phyloP scores from a whole-genome alignment of 805 yeast species.

The Kluyveromyces lactis region DNA sequence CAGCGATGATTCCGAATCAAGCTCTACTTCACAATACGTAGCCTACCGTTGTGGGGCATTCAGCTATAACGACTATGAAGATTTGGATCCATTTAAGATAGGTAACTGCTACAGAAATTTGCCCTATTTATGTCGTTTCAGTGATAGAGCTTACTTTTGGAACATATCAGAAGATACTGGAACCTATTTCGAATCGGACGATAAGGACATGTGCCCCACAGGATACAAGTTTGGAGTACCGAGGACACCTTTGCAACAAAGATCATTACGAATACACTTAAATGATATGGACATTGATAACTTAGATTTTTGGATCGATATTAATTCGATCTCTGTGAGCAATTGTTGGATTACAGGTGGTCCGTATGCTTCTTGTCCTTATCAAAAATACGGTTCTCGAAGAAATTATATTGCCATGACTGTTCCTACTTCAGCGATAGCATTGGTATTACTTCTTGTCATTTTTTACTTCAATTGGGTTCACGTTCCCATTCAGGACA shows the following conservation, averaged over 20 bases:
- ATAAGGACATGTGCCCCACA: slow-evolving; percentile 29
- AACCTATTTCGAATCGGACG: slow-evolving; percentile 36
- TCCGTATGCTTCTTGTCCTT: slow-evolving; percentile 69
- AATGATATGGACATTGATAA: slow-evolving; percentile 5
- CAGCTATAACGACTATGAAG: slow-evolving; percentile 12
- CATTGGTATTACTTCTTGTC: slow-evolving; percentile 42
- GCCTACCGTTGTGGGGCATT: slow-evolving; percentile 41
- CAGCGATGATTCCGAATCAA: not conserved
- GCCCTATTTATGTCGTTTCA: slow-evolving; percentile 48
- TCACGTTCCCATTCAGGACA: slow-evolving; percentile 60
- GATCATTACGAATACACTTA: slow-evolving; percentile 15
- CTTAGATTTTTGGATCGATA: slow-evolving; percentile 55
- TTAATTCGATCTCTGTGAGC: slow-evolving; percentile 65
- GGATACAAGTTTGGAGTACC: slow-evolving; percentile 40
- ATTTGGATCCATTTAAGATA: slow-evolving; percentile 49
- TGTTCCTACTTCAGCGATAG: slow-evolving; percentile 57
- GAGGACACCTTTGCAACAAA: slow-evolving; percentile 39
- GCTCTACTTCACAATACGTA: slow-evolving; percentile 9
- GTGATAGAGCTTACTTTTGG: slow-evolving; percentile 37
- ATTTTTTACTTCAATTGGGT: slow-evolving; percentile 50
- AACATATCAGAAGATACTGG: slow-evolving; percentile 25
- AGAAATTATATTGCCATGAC: slow-evolving; percentile 55
- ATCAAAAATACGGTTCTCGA: slow-evolving; percentile 44
- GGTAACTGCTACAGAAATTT: slow-evolving; percentile 53
- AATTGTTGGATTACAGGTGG: slow-evolving; percentile 88